Percentiles rank a stretch among this genome's conserved stretches.
These are phyloP conservation scores for Didymella pomorum DNA, from an alignment of 2,329 filamentous ascomycete genomes.

Conservation along the genomic window DNA sequence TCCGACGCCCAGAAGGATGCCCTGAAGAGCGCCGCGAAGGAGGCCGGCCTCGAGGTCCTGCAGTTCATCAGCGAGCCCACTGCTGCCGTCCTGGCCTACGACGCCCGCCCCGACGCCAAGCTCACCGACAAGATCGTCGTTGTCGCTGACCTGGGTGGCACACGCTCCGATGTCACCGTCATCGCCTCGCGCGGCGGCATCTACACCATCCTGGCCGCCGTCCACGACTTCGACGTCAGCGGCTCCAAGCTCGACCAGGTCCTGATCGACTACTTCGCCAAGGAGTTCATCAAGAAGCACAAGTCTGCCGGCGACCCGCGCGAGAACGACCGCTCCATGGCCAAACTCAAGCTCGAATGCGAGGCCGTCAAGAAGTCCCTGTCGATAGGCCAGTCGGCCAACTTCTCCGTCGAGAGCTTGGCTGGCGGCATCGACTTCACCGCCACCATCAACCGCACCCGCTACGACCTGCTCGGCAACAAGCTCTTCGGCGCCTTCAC, in stretches of 20 bases:
- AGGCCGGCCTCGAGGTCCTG: slow-evolving; percentile 84
- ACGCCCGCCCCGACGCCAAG: slow-evolving; percentile 79
- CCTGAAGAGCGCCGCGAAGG: slow-evolving; percentile 77
- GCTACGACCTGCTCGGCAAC: slow-evolving; percentile 87
- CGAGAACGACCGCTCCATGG: slow-evolving; percentile 79
- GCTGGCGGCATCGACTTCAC: slow-evolving; percentile 90
- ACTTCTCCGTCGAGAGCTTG: slow-evolving; percentile 91
- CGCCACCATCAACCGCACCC: slow-evolving; percentile 88
- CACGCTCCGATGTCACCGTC: slow-evolving; percentile 88
- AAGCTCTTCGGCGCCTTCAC: slow-evolving; percentile 91
- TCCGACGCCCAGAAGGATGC: slow-evolving; percentile 84
- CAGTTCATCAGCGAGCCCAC: slow-evolving; percentile 94
- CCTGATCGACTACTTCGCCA: slow-evolving; percentile 94
- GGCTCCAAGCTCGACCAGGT: slow-evolving; percentile 88
- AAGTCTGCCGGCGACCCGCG: slow-evolving; percentile 77
- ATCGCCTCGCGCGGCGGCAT: slow-evolving; percentile 92
- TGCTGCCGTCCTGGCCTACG: slow-evolving; percentile 87
- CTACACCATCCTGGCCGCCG: slow-evolving; percentile 92
- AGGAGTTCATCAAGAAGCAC: slow-evolving; percentile 99
- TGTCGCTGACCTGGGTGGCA: slow-evolving; percentile 92
- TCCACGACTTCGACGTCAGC: slow-evolving; percentile 93
- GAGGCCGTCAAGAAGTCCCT: slow-evolving; percentile 93
- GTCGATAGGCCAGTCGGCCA: slow-evolving; percentile 85
- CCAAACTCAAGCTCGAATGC: slow-evolving; percentile 91
- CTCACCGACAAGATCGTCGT: slow-evolving; percentile 87